Base-by-base conservation (phyloP, 2,329 filamentous ascomycete genomes). In the Paramyrothecium roridum region DNA sequence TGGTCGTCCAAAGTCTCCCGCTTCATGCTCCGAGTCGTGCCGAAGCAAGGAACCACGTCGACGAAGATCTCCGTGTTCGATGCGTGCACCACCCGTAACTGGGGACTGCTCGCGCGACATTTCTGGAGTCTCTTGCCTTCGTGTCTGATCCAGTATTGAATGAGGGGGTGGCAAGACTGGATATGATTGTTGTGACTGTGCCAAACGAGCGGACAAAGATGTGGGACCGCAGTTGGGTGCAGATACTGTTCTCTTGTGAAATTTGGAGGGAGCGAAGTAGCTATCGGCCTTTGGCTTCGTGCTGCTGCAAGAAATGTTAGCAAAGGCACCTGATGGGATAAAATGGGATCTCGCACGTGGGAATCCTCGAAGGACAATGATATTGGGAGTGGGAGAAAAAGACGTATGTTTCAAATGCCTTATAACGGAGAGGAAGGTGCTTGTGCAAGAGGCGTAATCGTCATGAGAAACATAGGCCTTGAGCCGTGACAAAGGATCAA, bases 201-300 rank as follows among this genome's bases (percentile, higher is more conserved):
- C 33, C 23, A 52, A 26, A 13, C 48, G 48, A 4, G 47, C 12
- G 17, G 34, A 54, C 6, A 56, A 45, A 16, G 61, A 59, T 20
- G 54, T 56, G 20, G 58, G 69, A 10, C 72, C 66, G 52, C 78
- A 76, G 56, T 77, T 72, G 12, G 80, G 79, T 8, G 79, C 80
- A 10, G 80, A 82, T 19, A 74, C 73, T 3, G 79, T 74, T 55
- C 80, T 69, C 62, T 80, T 82, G 63, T 83, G 80, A 37, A 67
- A 63, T 50, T 64, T 72, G 1, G 66, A 60, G 54, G 64, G 50
- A 46, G 61, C 53, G 52, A 61, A 58, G 26, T 58, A 52, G 30
- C 52, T 55, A 37, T 52, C 48, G 26, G 56, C n/a, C 17, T 49
- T 30, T 20, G 12, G 4, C 17, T 22, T 49, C 19, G 53, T 30